These are phyloP conservation scores for Apiotrichum montevideense DNA, from an alignment of 1,284 basidiomycete species.

Conservation along the genomic window DNA sequence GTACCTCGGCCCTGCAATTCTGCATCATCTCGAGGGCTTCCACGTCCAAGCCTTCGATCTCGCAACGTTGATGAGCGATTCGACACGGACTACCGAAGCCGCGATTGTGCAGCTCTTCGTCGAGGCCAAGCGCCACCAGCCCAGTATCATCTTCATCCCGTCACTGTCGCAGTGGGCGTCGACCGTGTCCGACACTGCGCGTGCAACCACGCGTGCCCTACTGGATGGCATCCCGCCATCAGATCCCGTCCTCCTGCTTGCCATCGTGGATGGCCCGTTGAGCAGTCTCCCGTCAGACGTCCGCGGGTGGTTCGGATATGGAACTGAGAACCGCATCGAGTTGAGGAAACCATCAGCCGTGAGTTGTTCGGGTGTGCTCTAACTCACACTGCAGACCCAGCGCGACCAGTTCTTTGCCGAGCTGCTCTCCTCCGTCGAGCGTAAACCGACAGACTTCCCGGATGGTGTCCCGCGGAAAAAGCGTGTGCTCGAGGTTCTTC, in stretches of 20 bases:
- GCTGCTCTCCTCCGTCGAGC: slow-evolving; percentile 60
- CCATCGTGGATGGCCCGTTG: slow-evolving; percentile 73
- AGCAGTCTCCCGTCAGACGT: slow-evolving; percentile 73
- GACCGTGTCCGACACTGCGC: slow-evolving; percentile 74
- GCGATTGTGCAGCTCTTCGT: slow-evolving; percentile 93
- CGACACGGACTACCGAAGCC: slow-evolving; percentile 84
- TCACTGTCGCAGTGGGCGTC: slow-evolving; percentile 80
- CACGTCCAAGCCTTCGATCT: slow-evolving; percentile 92
- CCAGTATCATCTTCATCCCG: slow-evolving; percentile 91
- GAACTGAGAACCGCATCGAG: slow-evolving; percentile 66
- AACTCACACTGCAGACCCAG: slow-evolving; percentile 46
- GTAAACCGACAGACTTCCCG: slow-evolving; percentile 81
- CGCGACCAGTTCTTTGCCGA: slow-evolving; percentile 73
- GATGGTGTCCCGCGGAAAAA: slow-evolving; percentile 81
- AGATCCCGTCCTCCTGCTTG: slow-evolving; percentile 86
- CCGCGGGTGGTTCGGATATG: slow-evolving; percentile 79
- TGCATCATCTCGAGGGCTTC: slow-evolving; percentile 93
- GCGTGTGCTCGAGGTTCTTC: slow-evolving; percentile 77
- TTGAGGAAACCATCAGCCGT: slow-evolving; percentile 53
- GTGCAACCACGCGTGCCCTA: slow-evolving; percentile 80
- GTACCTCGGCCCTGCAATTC: slow-evolving; percentile 79
- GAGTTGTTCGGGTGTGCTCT: neutral
- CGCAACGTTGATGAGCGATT: slow-evolving; percentile 81
- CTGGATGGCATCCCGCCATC: slow-evolving; percentile 83
- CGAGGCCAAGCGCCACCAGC: slow-evolving; percentile 95